Conservation (phyloP, 225 moss, liverwort and hornwort genomes). For the Ulota crispa region DNA sequence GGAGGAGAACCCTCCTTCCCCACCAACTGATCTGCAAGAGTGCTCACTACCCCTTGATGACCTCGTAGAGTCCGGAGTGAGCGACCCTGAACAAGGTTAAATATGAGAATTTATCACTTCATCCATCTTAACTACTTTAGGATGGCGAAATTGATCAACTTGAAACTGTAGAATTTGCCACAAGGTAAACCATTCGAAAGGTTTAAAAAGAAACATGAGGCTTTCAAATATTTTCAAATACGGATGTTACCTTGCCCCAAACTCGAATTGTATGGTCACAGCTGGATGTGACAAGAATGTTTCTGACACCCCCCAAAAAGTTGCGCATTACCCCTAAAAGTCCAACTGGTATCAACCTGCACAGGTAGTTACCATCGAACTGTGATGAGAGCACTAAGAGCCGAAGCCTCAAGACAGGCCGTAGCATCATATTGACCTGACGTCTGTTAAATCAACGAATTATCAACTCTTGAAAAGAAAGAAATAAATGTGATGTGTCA, state of each 20-base stretch:
- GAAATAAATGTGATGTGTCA: not conserved
- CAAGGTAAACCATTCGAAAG: not conserved
- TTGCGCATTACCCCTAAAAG: constrained; percentile 51
- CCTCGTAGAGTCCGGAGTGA: constrained; percentile 68
- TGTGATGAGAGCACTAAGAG: constrained; percentile 1
- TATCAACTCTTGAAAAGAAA: constrained; percentile 16
- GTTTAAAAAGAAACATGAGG: constrained; percentile 8
- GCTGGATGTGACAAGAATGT: constrained; percentile 71
- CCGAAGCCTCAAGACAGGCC: constrained; percentile 5
- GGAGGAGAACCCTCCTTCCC: constrained; percentile 53
- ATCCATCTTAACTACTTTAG: not conserved
- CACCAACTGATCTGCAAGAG: constrained; percentile 65
- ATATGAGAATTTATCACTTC: constrained; percentile 13
- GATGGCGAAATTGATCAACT: not conserved
- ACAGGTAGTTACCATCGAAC: constrained; percentile 21
- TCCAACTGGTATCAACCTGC: constrained; percentile 60
- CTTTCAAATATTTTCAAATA: not conserved
- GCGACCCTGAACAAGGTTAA: constrained; percentile 41
- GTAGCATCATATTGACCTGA: not conserved
- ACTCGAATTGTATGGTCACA: constrained; percentile 73
- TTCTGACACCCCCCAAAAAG: constrained; percentile 46
- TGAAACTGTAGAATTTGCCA: not conserved
- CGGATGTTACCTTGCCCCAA: constrained; percentile 62
- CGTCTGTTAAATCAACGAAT: not conserved
- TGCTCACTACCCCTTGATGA: constrained; percentile 64